A percentile compares a stretch with the other conserved stretches of the same genome.
Conservation (phyloP, 2,329 filamentous ascomycete genomes). For the Aschersonia sp. region DNA sequence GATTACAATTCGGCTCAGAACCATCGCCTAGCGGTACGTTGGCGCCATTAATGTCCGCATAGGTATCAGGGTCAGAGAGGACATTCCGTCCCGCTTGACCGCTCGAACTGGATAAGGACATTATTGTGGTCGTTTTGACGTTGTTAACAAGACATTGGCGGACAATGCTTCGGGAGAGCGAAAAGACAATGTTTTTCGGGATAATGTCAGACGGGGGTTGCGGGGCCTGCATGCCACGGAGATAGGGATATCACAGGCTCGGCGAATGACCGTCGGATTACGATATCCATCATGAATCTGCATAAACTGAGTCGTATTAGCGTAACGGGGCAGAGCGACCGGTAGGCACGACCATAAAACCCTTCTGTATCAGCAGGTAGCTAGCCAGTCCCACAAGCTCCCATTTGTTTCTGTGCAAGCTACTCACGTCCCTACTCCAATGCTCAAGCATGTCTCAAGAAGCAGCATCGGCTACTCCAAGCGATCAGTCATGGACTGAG, state of each 20-base stretch:
- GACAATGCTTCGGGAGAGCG: background rate
- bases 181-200: background rate
- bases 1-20: background rate
- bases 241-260: background rate
- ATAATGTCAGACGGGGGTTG: background rate
- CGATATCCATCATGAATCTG: background rate
- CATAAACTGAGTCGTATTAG: background rate
- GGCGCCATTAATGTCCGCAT: background rate
- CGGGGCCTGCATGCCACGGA: background rate
- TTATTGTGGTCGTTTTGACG: background rate
- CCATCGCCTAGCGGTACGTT: background rate
- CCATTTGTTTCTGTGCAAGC: background rate
- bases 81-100: background rate
- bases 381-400: background rate
- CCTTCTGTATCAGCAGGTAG: background rate
- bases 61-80: background rate
- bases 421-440: background rate
- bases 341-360: background rate
- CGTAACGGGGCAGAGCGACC: background rate
- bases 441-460: background rate
- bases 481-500: background rate
- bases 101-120: background rate
- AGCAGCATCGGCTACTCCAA: background rate
- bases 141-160: background rate
- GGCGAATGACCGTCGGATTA: background rate